These are phyloP conservation scores for Leccinum proliferum DNA, from an alignment of 1,284 basidiomycete genomes.

Conservation along the genomic window DNA sequence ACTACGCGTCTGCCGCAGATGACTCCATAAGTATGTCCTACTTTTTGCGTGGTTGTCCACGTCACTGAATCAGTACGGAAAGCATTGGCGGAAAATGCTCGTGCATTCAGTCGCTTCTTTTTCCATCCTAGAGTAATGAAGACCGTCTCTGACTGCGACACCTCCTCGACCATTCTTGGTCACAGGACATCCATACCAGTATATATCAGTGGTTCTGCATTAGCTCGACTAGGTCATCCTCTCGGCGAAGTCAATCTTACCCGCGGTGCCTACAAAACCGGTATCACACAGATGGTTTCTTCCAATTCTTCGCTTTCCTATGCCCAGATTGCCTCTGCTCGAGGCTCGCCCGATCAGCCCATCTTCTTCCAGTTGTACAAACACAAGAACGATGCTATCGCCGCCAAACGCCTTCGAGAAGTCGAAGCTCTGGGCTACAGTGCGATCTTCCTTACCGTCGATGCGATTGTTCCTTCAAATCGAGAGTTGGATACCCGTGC, in stretches of 20 bases:
- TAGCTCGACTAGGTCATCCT: constrained; percentile 90
- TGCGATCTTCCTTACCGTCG: constrained; percentile 89
- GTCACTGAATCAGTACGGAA: constrained; percentile 8
- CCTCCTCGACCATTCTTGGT: constrained; percentile 75
- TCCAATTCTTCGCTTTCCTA: constrained; percentile 81
- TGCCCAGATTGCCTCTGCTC: constrained; percentile 60
- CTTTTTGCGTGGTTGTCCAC: neutral
- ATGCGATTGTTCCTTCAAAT: constrained; percentile 83
- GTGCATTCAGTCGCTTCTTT: constrained; percentile 75
- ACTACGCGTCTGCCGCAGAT: constrained; percentile 80
- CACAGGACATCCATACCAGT: constrained; percentile 72
- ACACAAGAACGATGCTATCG: constrained; percentile 63
- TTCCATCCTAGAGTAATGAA: constrained; percentile 81
- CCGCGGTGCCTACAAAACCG: constrained; percentile 60
- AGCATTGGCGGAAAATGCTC: constrained; percentile 64
- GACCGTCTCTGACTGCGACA: constrained; percentile 63
- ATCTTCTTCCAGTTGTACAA: constrained; percentile 91
- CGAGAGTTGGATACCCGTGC: constrained; percentile 75
- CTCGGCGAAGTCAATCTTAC: constrained; percentile 83
- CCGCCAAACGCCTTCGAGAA: constrained; percentile 68
- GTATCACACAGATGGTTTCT: constrained; percentile 87
- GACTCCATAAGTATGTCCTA: constrained; percentile 67
- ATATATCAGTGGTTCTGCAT: constrained; percentile 82
- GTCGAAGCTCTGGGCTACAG: constrained; percentile 72
- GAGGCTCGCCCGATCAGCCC: constrained; percentile 54